Evolutionary conservation across 371 early-diverging fungal genomes (phyloP), one percentile per base, ranked within the genome.

Genomic region (Catenaria anguillulae): DNA sequence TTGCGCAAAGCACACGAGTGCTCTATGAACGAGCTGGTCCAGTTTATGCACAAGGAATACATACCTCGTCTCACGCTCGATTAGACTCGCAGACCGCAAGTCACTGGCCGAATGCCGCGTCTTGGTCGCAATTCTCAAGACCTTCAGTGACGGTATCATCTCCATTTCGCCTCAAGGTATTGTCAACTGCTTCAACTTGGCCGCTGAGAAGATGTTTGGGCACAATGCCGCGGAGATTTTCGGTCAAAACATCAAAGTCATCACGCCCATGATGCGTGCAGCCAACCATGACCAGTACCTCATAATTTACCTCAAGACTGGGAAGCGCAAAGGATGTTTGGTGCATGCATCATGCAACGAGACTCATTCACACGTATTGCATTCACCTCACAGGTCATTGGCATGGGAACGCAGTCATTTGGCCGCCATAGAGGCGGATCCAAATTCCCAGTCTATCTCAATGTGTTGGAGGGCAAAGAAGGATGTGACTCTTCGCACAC

Each of bases 21-120:
- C 5, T 67, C 65, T 52, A 2, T 73, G 15, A 37, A 60, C 34
- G 64, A 67, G 0, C 8, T 67, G 0, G 15, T 35, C 35, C 55
- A 56, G 23, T 45, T 56, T 12, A 71, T 71, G 52, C 71, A 71
- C n/a, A 64, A 66, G 54, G 73, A 73, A 55, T 62, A n/a, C n/a
- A n/a, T n/a, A 71, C 36, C 59, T 56, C 55, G 70, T 72, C 68
- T 70, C 71, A 61, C 62, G 62, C 35, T 29, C 40, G 12, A 62
- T 73, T n/a, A 66, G 68, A 15, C 65, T 68, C 40, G 63, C 68
- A 10, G 73, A 73, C 60, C 58, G 61, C 46, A 67, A 71, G 42
- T 61, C 61, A 63, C 55, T 71, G 15, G 36, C 64, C 8, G 73
- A 73, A 60, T 33, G 72, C 29, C 67, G 65, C 42, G 62, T 59